Percentiles rank a stretch among this genome's conserved stretches.
These are phyloP conservation scores for Agaricus subrufescens DNA, from an alignment of 768 basidiomycete species.

Conservation along the genomic window DNA sequence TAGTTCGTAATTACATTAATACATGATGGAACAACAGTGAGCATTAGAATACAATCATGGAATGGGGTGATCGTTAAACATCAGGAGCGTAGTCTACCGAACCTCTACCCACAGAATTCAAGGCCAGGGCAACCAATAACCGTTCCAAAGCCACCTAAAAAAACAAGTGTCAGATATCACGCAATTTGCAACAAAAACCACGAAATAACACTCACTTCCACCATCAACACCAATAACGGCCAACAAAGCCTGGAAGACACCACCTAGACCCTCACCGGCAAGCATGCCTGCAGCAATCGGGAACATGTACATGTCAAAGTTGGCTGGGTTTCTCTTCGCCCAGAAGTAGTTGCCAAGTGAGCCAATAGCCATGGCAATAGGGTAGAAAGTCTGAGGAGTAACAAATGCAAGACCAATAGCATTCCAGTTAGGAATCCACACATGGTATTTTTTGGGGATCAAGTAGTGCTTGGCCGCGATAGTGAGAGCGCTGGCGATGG, in stretches of 20 bases:
- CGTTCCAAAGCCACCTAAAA: constrained; percentile 36
- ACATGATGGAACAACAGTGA: background rate
- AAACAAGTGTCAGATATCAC: background rate
- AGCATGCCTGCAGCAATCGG: constrained; percentile 49
- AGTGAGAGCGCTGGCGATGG: constrained; percentile 37
- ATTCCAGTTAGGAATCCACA: constrained; percentile 53
- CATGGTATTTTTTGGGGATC: constrained; percentile 46
- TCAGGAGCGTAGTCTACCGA: background rate
- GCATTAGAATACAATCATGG: background rate
- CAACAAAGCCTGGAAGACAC: constrained; percentile 55
- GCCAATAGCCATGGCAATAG: constrained; percentile 48
- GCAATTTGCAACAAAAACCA: background rate
- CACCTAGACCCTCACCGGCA: constrained; percentile 58
- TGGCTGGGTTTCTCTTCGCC: constrained; percentile 35
- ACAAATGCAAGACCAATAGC: constrained; percentile 51
- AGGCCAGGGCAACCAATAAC: constrained; percentile 49
- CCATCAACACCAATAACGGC: constrained; percentile 49
- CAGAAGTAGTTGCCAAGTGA: constrained; percentile 45
- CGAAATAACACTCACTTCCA: constrained; percentile 26
- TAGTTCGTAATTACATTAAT: background rate
- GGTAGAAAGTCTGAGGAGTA: constrained; percentile 45
- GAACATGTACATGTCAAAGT: constrained; percentile 57
- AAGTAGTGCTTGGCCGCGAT: constrained; percentile 41
- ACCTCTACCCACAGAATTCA: constrained; percentile 44
- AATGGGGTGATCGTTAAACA: background rate